Evolutionary conservation across 2,329 filamentous ascomycete genomes (phyloP), one percentile per base, ranked within the genome.

Genomic region (Microcera coccophila): DNA sequence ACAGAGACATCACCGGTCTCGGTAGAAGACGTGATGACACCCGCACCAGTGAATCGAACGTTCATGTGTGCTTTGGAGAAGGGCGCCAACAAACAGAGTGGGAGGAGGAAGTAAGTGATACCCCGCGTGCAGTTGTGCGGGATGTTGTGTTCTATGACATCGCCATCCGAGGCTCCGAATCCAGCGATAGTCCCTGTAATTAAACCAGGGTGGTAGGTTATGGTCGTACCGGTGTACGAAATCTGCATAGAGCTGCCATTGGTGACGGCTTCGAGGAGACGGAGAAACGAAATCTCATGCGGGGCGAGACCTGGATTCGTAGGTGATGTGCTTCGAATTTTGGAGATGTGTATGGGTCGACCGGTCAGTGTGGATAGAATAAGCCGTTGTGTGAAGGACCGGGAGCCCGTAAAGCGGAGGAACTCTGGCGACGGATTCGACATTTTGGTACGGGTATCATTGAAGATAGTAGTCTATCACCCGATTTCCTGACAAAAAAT

Each of bases 231-330:
- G 2, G 90, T 96, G 70, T 95, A 93, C 10, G 90, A 95, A 56
- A 98, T 95, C 61, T 96, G 90, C 70, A 97, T 89, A 42, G 86
- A 83, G 44, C 87, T 87, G 69, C 93, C 93, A 74, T 98, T 98
- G 61, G 93, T 98, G 58, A 98, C 78, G 54, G 88, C 79, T 67
- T 97, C 93, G 61, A 98, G 83, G 15, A 98, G 85, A 44, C 93
- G 90, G 22, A 98, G 79, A 67, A 98, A 91, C 36, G 93, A 97
- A 59, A 97, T 84, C 70, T 98, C 93, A 71, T 95, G 86, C 37
- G 89, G 84, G 41, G 88, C 85, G 41, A 98, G 85, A 59, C 93
- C 93, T 1, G 93, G 90, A 58, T 86, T 84, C 31, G 88, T 90
- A 36, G 86, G 84, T 32, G 89, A 95, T 14, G 85, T 81, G 52